Percentiles rank a stretch among this genome's conserved stretches.
These are phyloP conservation scores for Raphanus hybrid DNA, from an alignment of 441 rosid genomes.

Conservation along the genomic window DNA sequence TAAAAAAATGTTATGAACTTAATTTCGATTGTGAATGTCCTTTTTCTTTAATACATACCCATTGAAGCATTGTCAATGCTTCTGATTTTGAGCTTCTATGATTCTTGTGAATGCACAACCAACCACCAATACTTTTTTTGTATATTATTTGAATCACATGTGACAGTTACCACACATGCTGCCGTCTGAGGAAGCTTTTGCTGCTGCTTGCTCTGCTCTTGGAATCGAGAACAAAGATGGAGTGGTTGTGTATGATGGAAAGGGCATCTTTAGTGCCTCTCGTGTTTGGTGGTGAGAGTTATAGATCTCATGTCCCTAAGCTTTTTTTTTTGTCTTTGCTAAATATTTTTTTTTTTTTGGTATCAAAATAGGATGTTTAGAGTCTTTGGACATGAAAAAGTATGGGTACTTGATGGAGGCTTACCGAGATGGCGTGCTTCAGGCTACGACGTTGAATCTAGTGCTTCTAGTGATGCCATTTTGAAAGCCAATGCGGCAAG, in stretches of 20 bases:
- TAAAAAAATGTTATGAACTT: too few species aligned
- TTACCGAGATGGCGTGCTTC: conserved; percentile 94
- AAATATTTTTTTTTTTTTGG: background rate
- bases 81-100: too few species aligned
- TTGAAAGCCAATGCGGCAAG: conserved; percentile 92
- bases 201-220: conserved; percentile 93
- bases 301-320: conserved; percentile 5
- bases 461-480: conserved; percentile 89
- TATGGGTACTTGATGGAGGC: conserved; percentile 99
- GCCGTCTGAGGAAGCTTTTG: conserved; percentile 94
- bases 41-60: too few species aligned
- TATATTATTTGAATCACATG: too few species aligned
- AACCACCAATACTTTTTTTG: too few species aligned
- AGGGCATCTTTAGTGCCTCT: conserved; percentile 96
- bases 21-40: too few species aligned
- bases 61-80: too few species aligned
- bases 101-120: too few species aligned
- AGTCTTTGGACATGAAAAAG: conserved; percentile 88
- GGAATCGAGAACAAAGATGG: conserved; percentile 90
- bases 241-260: conserved; percentile 93
- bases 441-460: conserved; percentile 95
- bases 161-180: conserved; percentile 93
- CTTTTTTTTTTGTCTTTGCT: conserved; percentile 13
- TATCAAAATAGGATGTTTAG: conserved; percentile 79
- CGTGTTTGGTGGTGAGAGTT: conserved; percentile 99